phyloP scores from a whole-genome alignment of 2,329 filamentous ascomycete species.

The Colletotrichum sp. region DNA sequence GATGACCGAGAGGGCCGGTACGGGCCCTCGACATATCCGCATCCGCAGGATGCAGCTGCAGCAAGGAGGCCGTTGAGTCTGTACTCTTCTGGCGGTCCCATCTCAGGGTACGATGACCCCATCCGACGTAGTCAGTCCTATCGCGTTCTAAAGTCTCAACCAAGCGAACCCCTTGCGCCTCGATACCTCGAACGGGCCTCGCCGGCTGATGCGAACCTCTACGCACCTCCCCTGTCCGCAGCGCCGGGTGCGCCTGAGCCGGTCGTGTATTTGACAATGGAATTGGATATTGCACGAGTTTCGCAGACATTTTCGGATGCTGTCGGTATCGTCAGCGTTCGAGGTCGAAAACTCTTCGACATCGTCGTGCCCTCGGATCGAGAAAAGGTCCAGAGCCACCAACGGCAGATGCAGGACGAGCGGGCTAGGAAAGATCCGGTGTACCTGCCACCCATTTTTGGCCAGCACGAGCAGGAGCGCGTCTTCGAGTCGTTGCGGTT shows the following conservation, averaged over 20 bases:
- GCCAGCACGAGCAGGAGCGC: conserved; percentile 56
- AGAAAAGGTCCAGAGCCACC: conserved; percentile 55
- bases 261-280: conserved; percentile 62
- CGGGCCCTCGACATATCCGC: conserved; percentile 53
- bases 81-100: conserved; percentile 50
- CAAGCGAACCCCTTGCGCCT: conserved; percentile 49
- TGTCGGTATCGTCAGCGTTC: conserved; percentile 52
- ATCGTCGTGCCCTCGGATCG: conserved; percentile 57
- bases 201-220: conserved; percentile 54
- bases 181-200: conserved; percentile 57
- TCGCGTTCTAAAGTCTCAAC: conserved; percentile 60
- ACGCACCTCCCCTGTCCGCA: conserved; percentile 47
- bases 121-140: conserved; percentile 53
- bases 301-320: conserved; percentile 62
- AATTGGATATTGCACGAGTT: conserved; percentile 61
- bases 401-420: conserved; percentile 60
- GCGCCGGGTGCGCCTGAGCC: conserved; percentile 51
- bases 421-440: conserved; percentile 63
- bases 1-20: conserved; percentile 71
- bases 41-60: conserved; percentile 47
- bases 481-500: conserved; percentile 62
- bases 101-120: conserved; percentile 51
- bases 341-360: conserved; percentile 58
- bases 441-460: conserved; percentile 68
- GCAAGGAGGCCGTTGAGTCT: conserved; percentile 51